Base-by-base conservation (phyloP, 306 rosid species). In the Rubus parviflorus region DNA sequence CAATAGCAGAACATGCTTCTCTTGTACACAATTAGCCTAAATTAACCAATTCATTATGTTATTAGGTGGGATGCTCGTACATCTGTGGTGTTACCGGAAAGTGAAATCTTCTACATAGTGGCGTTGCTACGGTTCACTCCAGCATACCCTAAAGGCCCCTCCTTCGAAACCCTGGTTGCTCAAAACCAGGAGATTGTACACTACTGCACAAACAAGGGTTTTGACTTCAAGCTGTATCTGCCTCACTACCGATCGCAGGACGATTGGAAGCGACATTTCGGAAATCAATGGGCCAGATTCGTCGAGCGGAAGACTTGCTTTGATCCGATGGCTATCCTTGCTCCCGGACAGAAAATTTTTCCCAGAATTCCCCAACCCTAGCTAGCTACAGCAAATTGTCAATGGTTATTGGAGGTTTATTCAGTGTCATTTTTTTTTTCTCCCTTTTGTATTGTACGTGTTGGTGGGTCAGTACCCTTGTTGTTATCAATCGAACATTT, bases 291-390 rank as follows among this genome's bases (percentile, higher is more conserved):
- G 98, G 15, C 84, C 8, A 88, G 85, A 83, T 92, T 92, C 48
- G 45, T 84, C 0, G 78, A 88, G 12, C 81, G 90, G 64, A 95
- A 95, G 75, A 75, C 72, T 12, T 16, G 19, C 60, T 95, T 86
- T 84, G 98, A 95, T 85, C 98, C 98, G 1, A 70, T 90, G 86
- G 93, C 90, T 35, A 77, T 95, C 75, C 94, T 95, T 53, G 90
- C 98, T 4, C 98, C 98, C 3, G 97, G 98, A 3, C 98, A 92
- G 79, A 90, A 82, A 61, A 92, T 94, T 74, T 94, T 94, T 79
- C 12, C 86, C 0, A 84, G 97, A 80, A 85, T 75, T 51, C 62
- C 62, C 38, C 72, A 72, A 6, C 79, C 73, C 53, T 84, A 62
- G 79, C 35, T 20, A 13, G 22, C 23, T 66, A 25, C 47, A 23